Percentiles rank a stretch among this genome's conserved stretches.
These are phyloP conservation scores for Eustoma russellianum DNA, from an alignment of 257 asterid genomes.

Conservation along the genomic window DNA sequence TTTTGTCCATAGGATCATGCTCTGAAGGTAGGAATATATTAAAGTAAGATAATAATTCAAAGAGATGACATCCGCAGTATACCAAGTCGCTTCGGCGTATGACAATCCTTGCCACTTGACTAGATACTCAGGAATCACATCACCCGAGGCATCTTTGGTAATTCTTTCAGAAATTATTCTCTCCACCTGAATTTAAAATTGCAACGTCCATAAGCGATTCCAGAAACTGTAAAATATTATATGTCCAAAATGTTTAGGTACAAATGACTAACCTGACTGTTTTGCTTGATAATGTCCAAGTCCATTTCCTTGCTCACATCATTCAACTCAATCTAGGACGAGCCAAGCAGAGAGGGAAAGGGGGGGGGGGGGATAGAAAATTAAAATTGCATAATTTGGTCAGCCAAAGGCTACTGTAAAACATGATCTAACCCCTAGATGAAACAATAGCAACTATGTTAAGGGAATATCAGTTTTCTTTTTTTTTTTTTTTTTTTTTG, in stretches of 20 bases:
- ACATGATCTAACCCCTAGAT: too few species aligned
- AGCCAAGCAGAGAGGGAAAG: constrained; percentile 5
- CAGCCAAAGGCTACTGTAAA: neutral
- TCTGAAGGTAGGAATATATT: neutral
- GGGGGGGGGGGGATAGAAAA: neutral
- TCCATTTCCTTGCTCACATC: constrained; percentile 99
- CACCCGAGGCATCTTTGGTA: constrained; percentile 58
- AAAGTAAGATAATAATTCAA: neutral
- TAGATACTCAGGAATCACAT: constrained; percentile 87
- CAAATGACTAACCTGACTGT: constrained; percentile 59
- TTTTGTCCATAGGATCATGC: too few species aligned
- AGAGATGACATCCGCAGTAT: neutral
- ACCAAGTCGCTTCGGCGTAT: constrained; percentile 99
- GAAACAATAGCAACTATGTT: too few species aligned
- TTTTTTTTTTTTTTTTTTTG: too few species aligned
- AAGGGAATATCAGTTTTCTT: too few species aligned
- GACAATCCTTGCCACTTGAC: constrained; percentile 98
- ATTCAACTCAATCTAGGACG: constrained; percentile 80
- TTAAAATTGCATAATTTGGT: too few species aligned
- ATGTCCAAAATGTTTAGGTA: neutral
- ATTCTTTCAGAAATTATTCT: constrained; percentile 86
- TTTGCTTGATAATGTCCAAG: constrained; percentile 90
- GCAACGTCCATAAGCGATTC: constrained; percentile 9
- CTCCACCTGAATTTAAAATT: constrained; percentile 63
- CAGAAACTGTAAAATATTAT: neutral